A percentile compares a stretch with the other conserved stretches of the same genome.
Conservation (phyloP, 805 yeast species). For the Pichia sporocuriosa region DNA sequence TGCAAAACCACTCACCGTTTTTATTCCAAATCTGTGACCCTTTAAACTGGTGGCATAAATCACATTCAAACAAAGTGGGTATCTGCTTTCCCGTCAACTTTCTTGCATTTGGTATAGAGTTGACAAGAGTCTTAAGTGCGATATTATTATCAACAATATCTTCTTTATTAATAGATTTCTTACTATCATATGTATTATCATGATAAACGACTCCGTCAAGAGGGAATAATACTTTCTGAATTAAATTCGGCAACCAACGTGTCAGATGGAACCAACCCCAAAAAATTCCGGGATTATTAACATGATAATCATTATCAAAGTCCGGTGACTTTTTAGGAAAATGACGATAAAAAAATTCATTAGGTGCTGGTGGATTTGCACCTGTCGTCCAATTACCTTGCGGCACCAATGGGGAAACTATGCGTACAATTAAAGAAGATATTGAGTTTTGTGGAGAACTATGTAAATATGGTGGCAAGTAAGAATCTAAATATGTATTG, state of each 20-base stretch:
- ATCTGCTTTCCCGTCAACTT: slow-evolving; percentile 25
- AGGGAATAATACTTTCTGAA: slow-evolving; percentile 10
- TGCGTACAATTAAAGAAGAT: neutral
- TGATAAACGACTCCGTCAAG: slow-evolving; percentile 5
- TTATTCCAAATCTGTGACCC: slow-evolving; percentile 27
- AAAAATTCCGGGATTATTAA: slow-evolving; percentile 9
- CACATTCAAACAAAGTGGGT: slow-evolving; percentile 29
- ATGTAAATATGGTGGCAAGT: neutral
- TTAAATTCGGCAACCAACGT: slow-evolving; percentile 11
- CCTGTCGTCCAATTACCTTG: slow-evolving; percentile 11
- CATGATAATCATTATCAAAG: slow-evolving; percentile 11
- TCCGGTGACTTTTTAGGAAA: slow-evolving; percentile 11
- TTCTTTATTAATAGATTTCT: neutral
- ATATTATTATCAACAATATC: neutral
- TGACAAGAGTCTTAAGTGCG: too few relatives aligned
- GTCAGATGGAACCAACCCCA: slow-evolving; percentile 13
- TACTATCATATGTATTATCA: neutral
- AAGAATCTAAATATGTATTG: neutral
- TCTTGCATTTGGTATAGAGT: slow-evolving; percentile 3
- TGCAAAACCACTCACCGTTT: slow-evolving; percentile 28
- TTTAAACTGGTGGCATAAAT: slow-evolving; percentile 22
- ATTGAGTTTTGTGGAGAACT: slow-evolving; percentile 2
- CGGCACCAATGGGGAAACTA: slow-evolving; percentile 9
- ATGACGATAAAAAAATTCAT: slow-evolving; percentile 9
- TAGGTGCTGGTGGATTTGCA: slow-evolving; percentile 8